These are phyloP conservation scores for Verruconis gallopava DNA, from an alignment of 2,329 filamentous ascomycete species.

Conservation along the genomic window DNA sequence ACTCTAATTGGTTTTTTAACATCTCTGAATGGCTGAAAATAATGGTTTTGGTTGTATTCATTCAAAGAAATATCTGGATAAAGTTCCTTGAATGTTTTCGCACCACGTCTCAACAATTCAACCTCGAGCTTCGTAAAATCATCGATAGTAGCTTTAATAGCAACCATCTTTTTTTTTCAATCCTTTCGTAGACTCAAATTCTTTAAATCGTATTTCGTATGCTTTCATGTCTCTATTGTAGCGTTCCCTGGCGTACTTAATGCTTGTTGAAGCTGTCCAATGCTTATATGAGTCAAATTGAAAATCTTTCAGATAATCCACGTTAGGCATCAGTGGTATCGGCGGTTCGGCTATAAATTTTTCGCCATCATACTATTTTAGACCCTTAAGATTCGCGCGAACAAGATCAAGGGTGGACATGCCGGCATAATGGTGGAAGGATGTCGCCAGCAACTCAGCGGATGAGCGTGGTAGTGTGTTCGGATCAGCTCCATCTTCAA, in stretches of 20 bases:
- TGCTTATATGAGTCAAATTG: conserved; percentile 46
- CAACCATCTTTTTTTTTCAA: conserved; percentile 40
- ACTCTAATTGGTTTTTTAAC: conserved; percentile 32
- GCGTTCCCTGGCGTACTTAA: conserved; percentile 24
- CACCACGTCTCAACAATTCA: conserved; percentile 43
- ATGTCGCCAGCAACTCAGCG: conserved; percentile 17
- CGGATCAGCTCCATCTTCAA: conserved; percentile 52
- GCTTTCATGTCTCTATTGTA: conserved; percentile 25
- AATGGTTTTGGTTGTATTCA: not conserved
- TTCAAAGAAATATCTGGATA: conserved; percentile 37
- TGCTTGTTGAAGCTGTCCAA: conserved; percentile 35
- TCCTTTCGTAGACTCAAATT: conserved; percentile 19
- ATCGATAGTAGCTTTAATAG: conserved; percentile 37
- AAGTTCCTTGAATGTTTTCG: conserved; percentile 54
- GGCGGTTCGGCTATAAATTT: conserved; percentile 14
- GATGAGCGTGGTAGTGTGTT: conserved; percentile 41
- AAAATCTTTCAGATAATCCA: conserved; percentile 38
- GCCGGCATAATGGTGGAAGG: conserved; percentile 29
- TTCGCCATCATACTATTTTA: conserved; percentile 33
- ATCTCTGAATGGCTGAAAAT: conserved; percentile 7
- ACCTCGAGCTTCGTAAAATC: conserved; percentile 44
- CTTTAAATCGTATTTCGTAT: conserved; percentile 16
- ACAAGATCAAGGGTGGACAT: conserved; percentile 49
- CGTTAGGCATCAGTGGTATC: conserved; percentile 29
- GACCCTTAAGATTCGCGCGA: conserved; percentile 34